Base-by-base conservation (phyloP, 1,284 basidiomycete species). In the Ceratorhiza oryzae-sativae region DNA sequence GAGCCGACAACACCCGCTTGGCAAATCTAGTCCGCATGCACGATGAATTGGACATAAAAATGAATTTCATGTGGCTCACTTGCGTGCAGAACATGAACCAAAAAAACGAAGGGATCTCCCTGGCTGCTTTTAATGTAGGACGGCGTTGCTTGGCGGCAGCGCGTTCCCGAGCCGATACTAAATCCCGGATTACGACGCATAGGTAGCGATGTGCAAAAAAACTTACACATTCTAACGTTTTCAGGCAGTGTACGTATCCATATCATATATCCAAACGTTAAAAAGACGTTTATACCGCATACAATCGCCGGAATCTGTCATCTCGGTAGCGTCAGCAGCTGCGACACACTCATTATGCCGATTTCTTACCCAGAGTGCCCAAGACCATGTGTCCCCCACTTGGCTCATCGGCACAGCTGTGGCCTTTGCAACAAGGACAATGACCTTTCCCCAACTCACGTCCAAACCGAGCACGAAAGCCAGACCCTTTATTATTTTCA, bases 51-150 rank as follows among this genome's bases (percentile, higher is more conserved):
- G 49, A 18, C 32, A 53, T 8, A 53, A 53, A 6, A n/a, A n/a
- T n/a, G n/a, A 10, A 12, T 5, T 13, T 23, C 13, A 27, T 8
- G 34, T 23, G n/a, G 32, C 39, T 3, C 20, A 41, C 62, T 34
- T 41, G 62, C 8, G 48, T 65, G 34, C 62, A 65, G 25, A 53
- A 65, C 36, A 65, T 65, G 62, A 65, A 65, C 62, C 48, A 65
- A 48, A 65, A 53, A 53, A 53, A 53, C 34, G 34, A 53, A 8
- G 62, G 48, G 25, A 65, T 51, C 32, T 65, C 62, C 23, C 25
- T 48, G 2, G 61, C 46, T 15, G 61, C 61, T 20, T 65, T 65
- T 18, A 65, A 36, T 6, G 32, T 65, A 18, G 62, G 62, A 34
- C 61, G 48, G 48, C 62, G 62, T 32, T 36, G 42, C 34, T 53